phyloP scores from a whole-genome alignment of 257 asterid species.

The Galeopsis tetrahit region DNA sequence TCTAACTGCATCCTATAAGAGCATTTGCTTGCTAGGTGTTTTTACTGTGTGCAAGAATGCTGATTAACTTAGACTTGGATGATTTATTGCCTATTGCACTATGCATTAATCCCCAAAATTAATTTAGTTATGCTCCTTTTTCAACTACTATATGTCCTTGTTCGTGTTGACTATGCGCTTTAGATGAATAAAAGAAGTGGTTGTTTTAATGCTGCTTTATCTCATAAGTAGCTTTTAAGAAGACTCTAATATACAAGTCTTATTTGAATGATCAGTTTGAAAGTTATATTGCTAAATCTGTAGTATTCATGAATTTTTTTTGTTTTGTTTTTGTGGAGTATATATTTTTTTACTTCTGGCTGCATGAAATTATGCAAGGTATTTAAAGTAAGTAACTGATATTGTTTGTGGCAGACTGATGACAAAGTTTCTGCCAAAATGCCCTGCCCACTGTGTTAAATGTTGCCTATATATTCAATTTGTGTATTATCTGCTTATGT shows the following conservation, averaged over 20 bases:
- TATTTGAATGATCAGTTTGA: slow-evolving; percentile 2
- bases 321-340: not conserved
- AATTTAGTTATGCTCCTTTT: slow-evolving; percentile 8
- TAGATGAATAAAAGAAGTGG: slow-evolving; percentile 1
- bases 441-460: slow-evolving; percentile 10
- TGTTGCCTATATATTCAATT: slow-evolving; percentile 15
- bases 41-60: not conserved
- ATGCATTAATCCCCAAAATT: not conserved
- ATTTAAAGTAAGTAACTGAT: not conserved
- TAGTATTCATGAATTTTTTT: slow-evolving; percentile 18
- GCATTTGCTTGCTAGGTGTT: not conserved
- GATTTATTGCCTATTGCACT: slow-evolving; percentile 15
- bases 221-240: slow-evolving; percentile 21
- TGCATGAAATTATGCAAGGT: not conserved
- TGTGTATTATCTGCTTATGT: slow-evolving; percentile 1
- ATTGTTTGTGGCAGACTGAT: slow-evolving; percentile 6
- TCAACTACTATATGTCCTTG: slow-evolving; percentile 17
- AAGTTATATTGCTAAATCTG: slow-evolving; percentile 22
- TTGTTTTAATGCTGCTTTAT: slow-evolving; percentile 24
- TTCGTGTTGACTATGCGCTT: slow-evolving; percentile 23
- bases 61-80: slow-evolving; percentile 6
- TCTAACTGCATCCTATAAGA: slow-evolving; percentile 14
- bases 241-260: not conserved
- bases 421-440: slow-evolving; percentile 11
- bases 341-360: not conserved